Conservation (phyloP, 192 early-diverging fungal species). For the Backusella mclennaniae region DNA sequence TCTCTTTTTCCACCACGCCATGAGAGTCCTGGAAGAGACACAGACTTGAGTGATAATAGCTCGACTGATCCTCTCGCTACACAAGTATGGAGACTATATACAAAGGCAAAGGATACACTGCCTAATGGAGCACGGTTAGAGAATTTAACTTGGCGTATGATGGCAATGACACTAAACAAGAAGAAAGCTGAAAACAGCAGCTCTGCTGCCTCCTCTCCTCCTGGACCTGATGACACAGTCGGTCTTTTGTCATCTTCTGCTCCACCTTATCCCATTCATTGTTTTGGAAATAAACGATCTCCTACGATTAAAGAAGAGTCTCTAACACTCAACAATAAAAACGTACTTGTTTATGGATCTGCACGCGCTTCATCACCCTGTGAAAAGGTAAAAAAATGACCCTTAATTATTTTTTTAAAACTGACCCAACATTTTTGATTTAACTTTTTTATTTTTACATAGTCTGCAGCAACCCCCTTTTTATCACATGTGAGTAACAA, state of each 20-base stretch:
- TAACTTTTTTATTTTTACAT: background rate
- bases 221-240: constrained; percentile 27
- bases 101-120: constrained; percentile 79
- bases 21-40: constrained; percentile 17
- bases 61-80: constrained; percentile 55
- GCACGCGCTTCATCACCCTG: constrained; percentile 22
- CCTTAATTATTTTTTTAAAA: background rate
- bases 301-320: background rate
- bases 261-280: constrained; percentile 31
- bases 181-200: constrained; percentile 18
- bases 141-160: constrained; percentile 84
- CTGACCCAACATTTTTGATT: constrained; percentile 4
- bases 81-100: constrained; percentile 73
- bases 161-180: constrained; percentile 64
- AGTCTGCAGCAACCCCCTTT: constrained; percentile 8
- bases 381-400: background rate
- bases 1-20: constrained; percentile 36
- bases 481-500: constrained; percentile 15
- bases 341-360: constrained; percentile 24
- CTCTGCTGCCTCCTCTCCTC: constrained; percentile 16
- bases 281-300: constrained; percentile 4
- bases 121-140: constrained; percentile 79
- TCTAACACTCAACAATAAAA: constrained; percentile 4
- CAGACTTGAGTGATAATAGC: constrained; percentile 31
- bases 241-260: constrained; percentile 34